Base-by-base conservation (phyloP, 352 stramenopile species). In the Phytophthora uliginosa region DNA sequence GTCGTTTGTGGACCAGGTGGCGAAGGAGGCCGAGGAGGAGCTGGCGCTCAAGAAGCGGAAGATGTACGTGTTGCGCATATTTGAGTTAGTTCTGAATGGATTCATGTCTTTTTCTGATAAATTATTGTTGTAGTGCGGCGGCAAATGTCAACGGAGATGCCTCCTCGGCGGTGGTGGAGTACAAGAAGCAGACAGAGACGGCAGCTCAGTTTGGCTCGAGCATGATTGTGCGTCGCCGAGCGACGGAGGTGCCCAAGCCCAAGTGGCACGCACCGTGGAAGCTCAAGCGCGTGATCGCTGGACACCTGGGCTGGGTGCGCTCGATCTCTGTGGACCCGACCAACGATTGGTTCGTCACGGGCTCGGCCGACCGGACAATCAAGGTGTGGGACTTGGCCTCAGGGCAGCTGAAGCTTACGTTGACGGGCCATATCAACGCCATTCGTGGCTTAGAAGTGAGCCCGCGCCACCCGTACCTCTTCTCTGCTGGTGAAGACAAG, bases 231-330 rank as follows among this genome's bases (percentile, higher is more conserved):
- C 86, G 90, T 24, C 81, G 89, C 45, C 84, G 92, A 50, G 85
- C 86, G 36, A 91, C 86, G 7, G 87, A 95, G 60, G 97, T 99
- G 57, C 97, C 97, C 8, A 99, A 97, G 68, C 98, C 98, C 17
- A 96, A 96, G 73, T 99, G 98, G 98, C 98, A 99, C 80, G 98
- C 98, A 33, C 97, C 98, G 4, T 99, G 98, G 98, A 99, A 99
- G 79, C 84, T 99, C 69, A 95, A 97, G 63, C 95, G 96, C 47
- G 98, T 99, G n/a, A 92, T 99, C 60, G 93, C 94, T 40, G 95
- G 92, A 15, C 95, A 99, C 71, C 84, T 99, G 36, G 96, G 96
- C 9, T 99, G 98, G 98, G 98, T 99, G 28, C 94, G 98, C 42
- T 98, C 93, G 20, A 92, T 99, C 31, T 97, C 98, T 0, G 97